Percentiles rank a stretch among this genome's conserved stretches.
Conservation (phyloP, 306 rosid species). For the Trifolium subterraneum region DNA sequence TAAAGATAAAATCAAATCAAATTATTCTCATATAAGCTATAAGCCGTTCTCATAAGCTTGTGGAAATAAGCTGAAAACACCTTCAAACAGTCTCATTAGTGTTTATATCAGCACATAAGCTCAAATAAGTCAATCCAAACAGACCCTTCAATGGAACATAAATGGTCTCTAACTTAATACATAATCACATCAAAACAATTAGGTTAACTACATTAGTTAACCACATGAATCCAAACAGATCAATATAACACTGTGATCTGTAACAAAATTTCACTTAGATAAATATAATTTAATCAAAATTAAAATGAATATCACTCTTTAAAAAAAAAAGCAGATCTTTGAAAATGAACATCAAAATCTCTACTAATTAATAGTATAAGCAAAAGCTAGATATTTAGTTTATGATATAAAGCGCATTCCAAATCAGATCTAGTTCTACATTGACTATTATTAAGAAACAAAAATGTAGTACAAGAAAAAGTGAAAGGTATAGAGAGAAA, state of each 20-base stretch:
- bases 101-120: background rate
- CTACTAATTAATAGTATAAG: background rate
- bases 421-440: slow-evolving; percentile 52
- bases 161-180: background rate
- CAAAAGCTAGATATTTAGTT: slow-evolving; percentile 5
- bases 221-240: background rate
- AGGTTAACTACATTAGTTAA: too few relatives aligned
- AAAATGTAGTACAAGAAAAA: background rate
- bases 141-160: background rate
- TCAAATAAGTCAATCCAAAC: background rate
- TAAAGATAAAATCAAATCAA: background rate
- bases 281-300: too few relatives aligned
- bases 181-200: background rate
- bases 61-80: background rate
- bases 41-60: background rate
- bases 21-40: background rate
- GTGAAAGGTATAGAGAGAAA: background rate
- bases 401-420: slow-evolving; percentile 36
- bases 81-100: background rate
- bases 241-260: background rate
- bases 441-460: slow-evolving; percentile 17
- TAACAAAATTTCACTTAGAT: too few relatives aligned
- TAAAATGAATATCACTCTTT: background rate
- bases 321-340: slow-evolving; percentile 30
- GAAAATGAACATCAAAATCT: slow-evolving; percentile 32